Evolutionary conservation across 495 filamentous ascomycete species (phyloP), one percentile per base, ranked within the genome.

Genomic region (Filosporella fistucella): DNA sequence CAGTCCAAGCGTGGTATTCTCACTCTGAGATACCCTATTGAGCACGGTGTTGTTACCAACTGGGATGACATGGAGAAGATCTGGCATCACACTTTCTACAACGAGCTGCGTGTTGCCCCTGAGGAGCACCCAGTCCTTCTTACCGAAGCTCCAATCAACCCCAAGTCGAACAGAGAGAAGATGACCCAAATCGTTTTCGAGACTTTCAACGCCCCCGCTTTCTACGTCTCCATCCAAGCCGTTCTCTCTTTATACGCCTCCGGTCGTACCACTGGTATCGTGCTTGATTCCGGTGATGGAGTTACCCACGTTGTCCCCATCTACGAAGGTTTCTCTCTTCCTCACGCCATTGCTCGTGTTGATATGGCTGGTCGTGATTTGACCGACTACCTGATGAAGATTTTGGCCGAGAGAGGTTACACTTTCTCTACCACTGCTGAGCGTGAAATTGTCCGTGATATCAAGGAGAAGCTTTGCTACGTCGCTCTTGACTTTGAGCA

Each of bases 1-100:
- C 90, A 96, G 74, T 95, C 90, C 68, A 96, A 96, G 68, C 91
- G 93, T 88, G 93, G 93, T 89, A 94, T 98, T 75, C 82, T 98
- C 54, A 98, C 94, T 49, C 85, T 98, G 66, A 86, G 94, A 76
- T 98, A 98, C 74, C 93, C 93, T 61, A 95, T 98, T 66, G 93
- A 98, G 81, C 93, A 98, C 77, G 93, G 93, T 88, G 94, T 98
- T 66, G 94, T 98, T 69, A 98, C 93, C 76, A 96, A 98, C 83
- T 98, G 93, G 93, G 91, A 97, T 72, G 93, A 98, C 69, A 97
- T 98, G 94, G 93, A 98, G 78, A 97, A 96, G 82, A 98, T 98
- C 65, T 98, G 93, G 94, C 93, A 98, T 75, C 91, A 97, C 82
- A 96, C 90, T 63, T 96, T 98, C 84, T 98, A 97, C 86, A 97